phyloP scores from a whole-genome alignment of 176 grass and related monocot genomes.

The Coix lacrymajobi region DNA sequence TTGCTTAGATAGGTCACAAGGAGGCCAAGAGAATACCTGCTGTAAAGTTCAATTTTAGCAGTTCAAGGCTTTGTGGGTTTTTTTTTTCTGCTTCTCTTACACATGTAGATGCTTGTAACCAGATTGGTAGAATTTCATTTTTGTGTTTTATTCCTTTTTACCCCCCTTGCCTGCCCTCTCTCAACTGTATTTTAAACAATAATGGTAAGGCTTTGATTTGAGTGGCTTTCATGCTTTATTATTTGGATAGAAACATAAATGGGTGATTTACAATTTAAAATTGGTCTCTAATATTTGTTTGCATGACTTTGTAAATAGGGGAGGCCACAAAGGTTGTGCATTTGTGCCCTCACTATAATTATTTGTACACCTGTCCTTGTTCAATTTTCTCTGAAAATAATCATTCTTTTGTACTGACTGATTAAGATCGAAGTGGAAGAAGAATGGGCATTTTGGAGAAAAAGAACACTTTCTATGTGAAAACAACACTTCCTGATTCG shows the following conservation, averaged over 20 bases:
- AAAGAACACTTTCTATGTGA: neutral
- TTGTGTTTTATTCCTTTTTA: conserved; percentile 1
- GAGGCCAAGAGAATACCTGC: conserved; percentile 10
- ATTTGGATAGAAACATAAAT: neutral
- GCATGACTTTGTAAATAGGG: neutral
- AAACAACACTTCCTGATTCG: neutral
- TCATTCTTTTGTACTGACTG: neutral
- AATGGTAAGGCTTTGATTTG: conserved; percentile 27
- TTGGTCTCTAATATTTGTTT: neutral
- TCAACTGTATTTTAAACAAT: conserved; percentile 25
- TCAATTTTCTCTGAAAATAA: neutral
- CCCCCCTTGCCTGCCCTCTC: neutral
- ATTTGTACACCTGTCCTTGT: neutral
- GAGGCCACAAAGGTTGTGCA: neutral
- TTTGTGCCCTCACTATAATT: neutral
- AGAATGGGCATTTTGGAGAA: neutral
- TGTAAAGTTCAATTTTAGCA: conserved; percentile 45
- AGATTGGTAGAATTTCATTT: conserved; percentile 17
- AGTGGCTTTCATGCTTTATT: neutral
- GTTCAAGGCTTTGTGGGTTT: conserved; percentile 2
- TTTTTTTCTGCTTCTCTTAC: neutral
- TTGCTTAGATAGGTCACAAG: conserved; percentile 27
- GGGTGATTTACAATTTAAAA: neutral
- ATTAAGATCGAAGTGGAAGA: neutral
- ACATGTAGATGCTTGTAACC: conserved; percentile 13